Base-by-base conservation (phyloP, 2,329 filamentous ascomycete species). In the Bretziella fagacearum region DNA sequence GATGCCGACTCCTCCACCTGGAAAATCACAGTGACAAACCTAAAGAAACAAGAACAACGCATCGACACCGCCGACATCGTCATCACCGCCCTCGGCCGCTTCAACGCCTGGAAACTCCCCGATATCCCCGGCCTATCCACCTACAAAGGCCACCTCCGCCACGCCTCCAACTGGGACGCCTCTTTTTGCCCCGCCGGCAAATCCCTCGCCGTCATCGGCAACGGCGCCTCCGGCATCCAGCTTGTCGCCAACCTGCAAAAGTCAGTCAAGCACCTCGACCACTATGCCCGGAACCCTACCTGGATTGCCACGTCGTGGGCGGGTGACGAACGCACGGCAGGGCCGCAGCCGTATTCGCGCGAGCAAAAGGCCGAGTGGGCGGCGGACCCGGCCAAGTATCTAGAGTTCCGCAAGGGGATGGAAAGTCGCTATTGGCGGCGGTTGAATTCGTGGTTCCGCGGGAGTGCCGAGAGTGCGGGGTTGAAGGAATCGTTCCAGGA, bases 291-390 rank as follows among this genome's bases (percentile, higher is more conserved):
- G 7, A 77, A 71, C 53, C 70, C 65, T 26, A 82, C 79, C 0
- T 84, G 79, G 79, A 74, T 83, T 23, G 74, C 78, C 0, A 67
- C 72, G 1, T 73, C 74, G 0, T 79, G 76, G 59, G 71, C 71
- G 0, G 66, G 71, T 27, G 62, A 71, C 50, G 61, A 71, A 53
- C 68, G 74, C 26, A 70, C 68, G 25, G 62, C 73, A 0, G 70
- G 69, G 27, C 66, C 77, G 0, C 75, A 78, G 39, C 64, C 65
- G 0, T 74, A 73, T 53, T 54, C 69, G 1, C 71, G 77, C 18
- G 70, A 79, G 30, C 66, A 75, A 47, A 63, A 66, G 3, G 64
- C 73, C 17, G 65, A 67, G 0, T 81, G 81, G 56, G 41, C 47
- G 6, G 54, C 75, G 42, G 62, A 84, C 52, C 74, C 78, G 0